Conservation (phyloP, 139 green algal genomes). For the Deuterostichococcus epilithicus region DNA sequence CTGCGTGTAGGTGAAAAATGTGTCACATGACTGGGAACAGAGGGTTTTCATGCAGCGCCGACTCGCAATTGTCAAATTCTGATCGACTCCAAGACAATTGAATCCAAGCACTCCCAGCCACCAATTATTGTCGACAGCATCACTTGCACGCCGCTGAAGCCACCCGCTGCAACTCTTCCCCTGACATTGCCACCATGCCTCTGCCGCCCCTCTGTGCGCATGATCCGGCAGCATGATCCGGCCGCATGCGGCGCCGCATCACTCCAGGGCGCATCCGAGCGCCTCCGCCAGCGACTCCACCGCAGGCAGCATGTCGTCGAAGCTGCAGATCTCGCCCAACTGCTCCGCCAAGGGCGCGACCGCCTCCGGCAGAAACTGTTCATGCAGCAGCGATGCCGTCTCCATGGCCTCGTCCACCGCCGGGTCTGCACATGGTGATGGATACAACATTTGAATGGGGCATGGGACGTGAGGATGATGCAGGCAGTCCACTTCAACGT, state of each 20-base stretch:
- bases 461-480: neutral
- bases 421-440: neutral
- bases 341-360: neutral
- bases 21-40: too few relatives aligned
- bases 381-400: neutral
- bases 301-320: neutral
- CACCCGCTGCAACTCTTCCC: too few relatives aligned
- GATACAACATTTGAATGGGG: neutral
- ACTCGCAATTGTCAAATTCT: too few relatives aligned
- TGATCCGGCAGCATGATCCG: neutral
- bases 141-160: too few relatives aligned
- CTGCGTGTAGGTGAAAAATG: too few relatives aligned
- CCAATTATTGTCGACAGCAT: too few relatives aligned
- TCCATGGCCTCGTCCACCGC: constrained; percentile 7
- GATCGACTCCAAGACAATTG: too few relatives aligned
- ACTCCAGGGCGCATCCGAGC: neutral
- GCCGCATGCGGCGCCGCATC: neutral
- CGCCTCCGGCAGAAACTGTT: constrained; percentile 15
- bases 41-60: too few relatives aligned
- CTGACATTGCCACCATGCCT: too few relatives aligned
- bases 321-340: neutral
- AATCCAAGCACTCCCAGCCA: too few relatives aligned
- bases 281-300: neutral
- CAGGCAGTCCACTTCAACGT: neutral
- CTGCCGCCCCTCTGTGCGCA: too few relatives aligned